Evolutionary conservation across 805 yeast species (phyloP).

Genomic region (Yarrowia sp.): DNA sequence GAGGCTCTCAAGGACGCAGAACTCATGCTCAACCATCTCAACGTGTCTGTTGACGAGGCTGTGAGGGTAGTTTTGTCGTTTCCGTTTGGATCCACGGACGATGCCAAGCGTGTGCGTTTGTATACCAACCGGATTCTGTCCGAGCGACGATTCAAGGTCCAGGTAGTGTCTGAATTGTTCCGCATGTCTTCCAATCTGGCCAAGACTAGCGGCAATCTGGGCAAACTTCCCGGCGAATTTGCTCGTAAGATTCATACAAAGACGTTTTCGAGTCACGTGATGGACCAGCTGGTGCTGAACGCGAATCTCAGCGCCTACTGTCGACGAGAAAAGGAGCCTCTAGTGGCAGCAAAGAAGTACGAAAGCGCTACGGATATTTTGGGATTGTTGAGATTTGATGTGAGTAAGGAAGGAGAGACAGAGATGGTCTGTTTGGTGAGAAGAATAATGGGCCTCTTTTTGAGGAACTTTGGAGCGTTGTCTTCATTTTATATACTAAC

Average conservation of each 20-base stretch:
- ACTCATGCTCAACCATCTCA: slow-evolving; percentile 22
- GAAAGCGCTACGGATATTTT: slow-evolving; percentile 13
- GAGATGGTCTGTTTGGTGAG: not conserved
- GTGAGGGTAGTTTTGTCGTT: slow-evolving; percentile 21
- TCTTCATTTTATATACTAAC: slow-evolving; percentile 30
- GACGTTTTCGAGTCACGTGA: slow-evolving; percentile 5
- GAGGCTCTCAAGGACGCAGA: slow-evolving; percentile 22
- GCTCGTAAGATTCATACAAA: slow-evolving; percentile 17
- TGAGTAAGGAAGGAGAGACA: not conserved
- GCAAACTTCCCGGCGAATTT: not conserved
- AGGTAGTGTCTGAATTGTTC: slow-evolving; percentile 17
- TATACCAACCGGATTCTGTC: slow-evolving; percentile 17
- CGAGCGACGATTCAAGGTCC: slow-evolving; percentile 29
- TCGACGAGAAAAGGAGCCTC: slow-evolving; percentile 23
- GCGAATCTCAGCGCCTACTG: slow-evolving; percentile 8
- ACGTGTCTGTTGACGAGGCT: slow-evolving; percentile 23
- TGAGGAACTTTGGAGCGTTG: no score
- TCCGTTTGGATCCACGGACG: slow-evolving; percentile 11
- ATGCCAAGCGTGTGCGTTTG: slow-evolving; percentile 10
- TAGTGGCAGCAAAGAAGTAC: slow-evolving; percentile 15
- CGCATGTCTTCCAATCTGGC: slow-evolving; percentile 3
- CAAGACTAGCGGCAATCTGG: not conserved
- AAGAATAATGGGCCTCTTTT: no score
- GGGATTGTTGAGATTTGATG: slow-evolving; percentile 9
- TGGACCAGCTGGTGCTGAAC: slow-evolving; percentile 7